These are phyloP conservation scores for Martiniozyma asiatica DNA, from an alignment of 1,139 yeast species.

Conservation along the genomic window DNA sequence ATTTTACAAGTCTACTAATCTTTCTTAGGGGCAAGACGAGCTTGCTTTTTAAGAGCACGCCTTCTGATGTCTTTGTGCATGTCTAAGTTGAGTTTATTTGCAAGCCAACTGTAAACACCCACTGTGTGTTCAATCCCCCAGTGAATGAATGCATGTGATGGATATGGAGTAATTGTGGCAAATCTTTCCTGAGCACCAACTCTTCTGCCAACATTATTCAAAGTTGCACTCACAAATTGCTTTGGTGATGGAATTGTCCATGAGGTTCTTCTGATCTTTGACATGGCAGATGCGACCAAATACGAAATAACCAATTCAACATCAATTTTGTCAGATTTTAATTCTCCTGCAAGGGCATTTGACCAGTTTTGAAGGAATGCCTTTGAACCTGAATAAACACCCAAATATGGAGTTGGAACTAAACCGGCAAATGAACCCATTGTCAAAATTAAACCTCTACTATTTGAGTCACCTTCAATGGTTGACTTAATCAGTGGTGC, in stretches of 20 bases:
- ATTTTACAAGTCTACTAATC: too few species aligned
- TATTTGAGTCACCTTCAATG: conserved; percentile 26
- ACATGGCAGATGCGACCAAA: conserved; percentile 91
- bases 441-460: conserved; percentile 68
- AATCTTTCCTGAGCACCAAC: conserved; percentile 87
- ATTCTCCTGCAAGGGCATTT: conserved; percentile 78
- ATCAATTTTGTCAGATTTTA: conserved; percentile 56
- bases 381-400: conserved; percentile 93
- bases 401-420: conserved; percentile 83
- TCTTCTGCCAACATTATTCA: conserved; percentile 65
- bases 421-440: conserved; percentile 98
- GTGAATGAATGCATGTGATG: conserved; percentile 91
- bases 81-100: conserved; percentile 50
- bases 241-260: conserved; percentile 72
- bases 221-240: conserved; percentile 58
- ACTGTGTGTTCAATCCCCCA: conserved; percentile 67
- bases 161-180: conserved; percentile 82
- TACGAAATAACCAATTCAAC: conserved; percentile 84
- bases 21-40: conserved; percentile 30
- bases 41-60: conserved; percentile 77
- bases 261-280: conserved; percentile 75
- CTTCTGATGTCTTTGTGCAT: conserved; percentile 75
- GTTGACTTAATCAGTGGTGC: conserved; percentile 56
- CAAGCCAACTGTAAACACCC: conserved; percentile 68
- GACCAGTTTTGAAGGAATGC: conserved; percentile 94